phyloP scores from a whole-genome alignment of 2,329 filamentous ascomycete genomes.

The Aspergillus viridinutans region DNA sequence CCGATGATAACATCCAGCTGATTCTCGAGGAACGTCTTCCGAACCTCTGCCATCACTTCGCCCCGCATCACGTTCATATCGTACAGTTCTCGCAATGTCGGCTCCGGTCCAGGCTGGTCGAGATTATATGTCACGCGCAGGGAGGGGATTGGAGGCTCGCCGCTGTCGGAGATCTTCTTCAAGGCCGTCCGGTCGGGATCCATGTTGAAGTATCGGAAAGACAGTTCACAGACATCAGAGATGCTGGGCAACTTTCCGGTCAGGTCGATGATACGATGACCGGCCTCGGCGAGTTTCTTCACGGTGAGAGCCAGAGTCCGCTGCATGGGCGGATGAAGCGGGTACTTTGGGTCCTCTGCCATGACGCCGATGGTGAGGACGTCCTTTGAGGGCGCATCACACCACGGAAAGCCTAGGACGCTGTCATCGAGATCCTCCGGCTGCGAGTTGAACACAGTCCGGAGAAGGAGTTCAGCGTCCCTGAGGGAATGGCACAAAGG shows the following conservation, averaged over 20 bases:
- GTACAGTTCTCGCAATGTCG: slow-evolving; percentile 17
- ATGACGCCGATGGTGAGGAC: slow-evolving; percentile 17
- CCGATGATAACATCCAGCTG: slow-evolving; percentile 19
- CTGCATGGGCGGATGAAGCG: slow-evolving; percentile 21
- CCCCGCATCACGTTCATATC: slow-evolving; percentile 13
- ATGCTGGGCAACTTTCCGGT: slow-evolving; percentile 7
- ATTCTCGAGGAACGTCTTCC: slow-evolving; percentile 14
- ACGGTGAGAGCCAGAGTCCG: slow-evolving; percentile 11
- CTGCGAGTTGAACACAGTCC: background rate
- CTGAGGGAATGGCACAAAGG: slow-evolving; percentile 15
- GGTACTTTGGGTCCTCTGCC: slow-evolving; percentile 15
- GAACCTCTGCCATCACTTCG: slow-evolving; percentile 10
- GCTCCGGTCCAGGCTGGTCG: slow-evolving; percentile 5
- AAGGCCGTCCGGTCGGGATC: slow-evolving; percentile 18
- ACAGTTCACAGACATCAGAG: slow-evolving; percentile 2
- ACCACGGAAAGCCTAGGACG: slow-evolving; percentile 10
- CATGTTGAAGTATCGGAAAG: slow-evolving; percentile 19
- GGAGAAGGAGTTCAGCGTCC: slow-evolving; percentile 13
- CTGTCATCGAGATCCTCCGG: slow-evolving; percentile 13
- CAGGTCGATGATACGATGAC: slow-evolving; percentile 18
- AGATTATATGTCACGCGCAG: slow-evolving; percentile 10
- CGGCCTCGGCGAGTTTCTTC: slow-evolving; percentile 14
- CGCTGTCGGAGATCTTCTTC: slow-evolving; percentile 13
- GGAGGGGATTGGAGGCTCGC: slow-evolving; percentile 18
- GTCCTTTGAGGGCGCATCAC: background rate